Percentiles rank a stretch among this genome's conserved stretches.
Conservation (phyloP, 441 rosid genomes). For the Croton laevigatus region DNA sequence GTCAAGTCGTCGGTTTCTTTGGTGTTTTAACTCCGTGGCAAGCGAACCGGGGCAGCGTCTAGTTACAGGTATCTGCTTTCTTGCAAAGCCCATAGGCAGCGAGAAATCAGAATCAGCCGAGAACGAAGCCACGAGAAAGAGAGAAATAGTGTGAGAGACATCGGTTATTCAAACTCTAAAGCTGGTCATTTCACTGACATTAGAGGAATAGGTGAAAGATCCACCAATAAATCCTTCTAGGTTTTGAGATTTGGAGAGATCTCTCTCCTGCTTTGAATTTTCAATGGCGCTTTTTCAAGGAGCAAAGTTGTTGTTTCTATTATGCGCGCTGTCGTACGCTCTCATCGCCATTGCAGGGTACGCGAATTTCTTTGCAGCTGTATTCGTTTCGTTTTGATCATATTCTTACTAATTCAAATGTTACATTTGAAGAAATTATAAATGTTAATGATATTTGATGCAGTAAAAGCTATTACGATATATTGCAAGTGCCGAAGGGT, state of each 20-base stretch:
- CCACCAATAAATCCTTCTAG: not conserved
- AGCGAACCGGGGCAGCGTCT: slow-evolving; percentile 3
- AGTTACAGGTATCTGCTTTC: not conserved
- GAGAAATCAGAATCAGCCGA: not conserved
- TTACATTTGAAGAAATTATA: not conserved
- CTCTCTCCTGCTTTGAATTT: slow-evolving; percentile 38
- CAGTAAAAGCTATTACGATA: slow-evolving; percentile 88
- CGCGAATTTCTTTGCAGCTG: slow-evolving; percentile 3
- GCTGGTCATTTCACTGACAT: no score
- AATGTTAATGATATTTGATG: slow-evolving; percentile 11
- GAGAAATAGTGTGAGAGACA: not conserved
- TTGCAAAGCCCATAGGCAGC: not conserved
- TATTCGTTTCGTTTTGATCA: not conserved
- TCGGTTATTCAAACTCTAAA: slow-evolving; percentile 7
- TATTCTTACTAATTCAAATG: not conserved
- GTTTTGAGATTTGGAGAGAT: slow-evolving; percentile 40
- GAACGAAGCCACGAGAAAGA: not conserved
- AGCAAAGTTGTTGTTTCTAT: slow-evolving; percentile 40
- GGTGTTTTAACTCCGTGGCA: slow-evolving; percentile 11
- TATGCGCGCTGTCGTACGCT: slow-evolving; percentile 49
- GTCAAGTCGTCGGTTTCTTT: slow-evolving; percentile 30
- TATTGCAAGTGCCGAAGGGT: slow-evolving; percentile 80
- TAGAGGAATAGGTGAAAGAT: not conserved
- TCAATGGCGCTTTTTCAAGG: slow-evolving; percentile 56
- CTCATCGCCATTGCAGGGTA: slow-evolving; percentile 57